Percentiles rank a stretch among this genome's conserved stretches.
phyloP scores from a whole-genome alignment of 2,329 filamentous ascomycete species.

The Diaporthe australafricana region DNA sequence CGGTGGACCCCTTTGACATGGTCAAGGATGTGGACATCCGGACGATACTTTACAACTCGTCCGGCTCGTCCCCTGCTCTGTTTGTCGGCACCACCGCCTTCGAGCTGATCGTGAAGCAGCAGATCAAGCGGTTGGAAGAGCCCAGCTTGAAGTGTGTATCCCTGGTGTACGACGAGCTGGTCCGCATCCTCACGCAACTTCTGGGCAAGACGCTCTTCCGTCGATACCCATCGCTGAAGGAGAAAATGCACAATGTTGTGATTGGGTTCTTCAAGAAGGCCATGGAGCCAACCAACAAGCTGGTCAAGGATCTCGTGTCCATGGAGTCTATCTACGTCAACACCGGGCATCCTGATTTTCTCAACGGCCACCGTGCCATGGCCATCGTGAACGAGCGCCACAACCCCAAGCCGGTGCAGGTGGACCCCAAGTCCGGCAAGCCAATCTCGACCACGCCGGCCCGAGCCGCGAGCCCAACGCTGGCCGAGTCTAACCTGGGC shows the following conservation, averaged over 20 bases:
- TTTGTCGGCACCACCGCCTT: constrained; percentile 99
- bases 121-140: constrained; percentile 96
- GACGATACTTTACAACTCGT: constrained; percentile 98
- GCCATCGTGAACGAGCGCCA: constrained; percentile 96
- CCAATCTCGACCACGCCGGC: constrained; percentile 78
- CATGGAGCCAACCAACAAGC: constrained; percentile 98
- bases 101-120: constrained; percentile 97
- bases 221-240: constrained; percentile 92
- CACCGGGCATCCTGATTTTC: constrained; percentile 96
- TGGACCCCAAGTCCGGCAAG: constrained; percentile 99
- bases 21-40: constrained; percentile 98
- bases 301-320: constrained; percentile 89
- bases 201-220: constrained; percentile 91
- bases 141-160: constrained; percentile 98
- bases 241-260: constrained; percentile 94
- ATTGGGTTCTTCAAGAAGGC: constrained; percentile 97
- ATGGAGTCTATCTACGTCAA: constrained; percentile 99
- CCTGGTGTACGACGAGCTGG: constrained; percentile 95
- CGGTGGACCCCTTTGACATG: constrained; percentile 95
- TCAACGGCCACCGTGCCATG: constrained; percentile 95
- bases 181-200: constrained; percentile 92
- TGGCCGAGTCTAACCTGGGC: constrained; percentile 60
- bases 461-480: constrained; percentile 80
- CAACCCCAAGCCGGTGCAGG: constrained; percentile 88
- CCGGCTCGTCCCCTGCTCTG: constrained; percentile 94